phyloP scores from a whole-genome alignment of 805 yeast genomes.

The Kuraishia piskuri region DNA sequence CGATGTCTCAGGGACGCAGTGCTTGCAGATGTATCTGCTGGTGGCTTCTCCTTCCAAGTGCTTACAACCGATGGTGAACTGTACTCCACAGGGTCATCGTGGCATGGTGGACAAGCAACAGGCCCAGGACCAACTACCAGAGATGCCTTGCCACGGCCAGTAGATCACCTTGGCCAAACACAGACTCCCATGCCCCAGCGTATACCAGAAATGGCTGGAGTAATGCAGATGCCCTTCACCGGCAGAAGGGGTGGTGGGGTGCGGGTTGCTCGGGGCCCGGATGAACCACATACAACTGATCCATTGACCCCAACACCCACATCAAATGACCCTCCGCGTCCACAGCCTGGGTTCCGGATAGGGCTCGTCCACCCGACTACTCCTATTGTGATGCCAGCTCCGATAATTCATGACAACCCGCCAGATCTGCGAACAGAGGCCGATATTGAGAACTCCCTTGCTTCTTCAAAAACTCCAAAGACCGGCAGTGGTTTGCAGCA shows the following conservation, averaged over 20 bases:
- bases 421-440: neutral
- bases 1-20: slow-evolving; percentile 24
- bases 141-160: slow-evolving; percentile 16
- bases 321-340: neutral
- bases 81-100: slow-evolving; percentile 41
- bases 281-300: neutral
- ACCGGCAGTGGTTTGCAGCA: neutral
- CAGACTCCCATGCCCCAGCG: neutral
- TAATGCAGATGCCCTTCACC: slow-evolving; percentile 3
- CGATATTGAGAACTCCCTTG: neutral
- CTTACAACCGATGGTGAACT: slow-evolving; percentile 47
- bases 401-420: neutral
- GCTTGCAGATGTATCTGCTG: slow-evolving; percentile 44
- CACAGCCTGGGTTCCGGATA: neutral
- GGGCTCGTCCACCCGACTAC: neutral
- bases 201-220: neutral
- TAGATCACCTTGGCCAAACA: neutral
- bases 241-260: neutral
- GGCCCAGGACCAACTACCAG: slow-evolving; percentile 32
- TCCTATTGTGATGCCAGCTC: neutral
- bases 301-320: slow-evolving; percentile 6
- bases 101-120: slow-evolving; percentile 28
- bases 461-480: neutral
- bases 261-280: neutral
- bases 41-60: slow-evolving; percentile 58